Base-by-base conservation (phyloP, 371 early-diverging fungal genomes). In the Gilbertella persicaria region DNA sequence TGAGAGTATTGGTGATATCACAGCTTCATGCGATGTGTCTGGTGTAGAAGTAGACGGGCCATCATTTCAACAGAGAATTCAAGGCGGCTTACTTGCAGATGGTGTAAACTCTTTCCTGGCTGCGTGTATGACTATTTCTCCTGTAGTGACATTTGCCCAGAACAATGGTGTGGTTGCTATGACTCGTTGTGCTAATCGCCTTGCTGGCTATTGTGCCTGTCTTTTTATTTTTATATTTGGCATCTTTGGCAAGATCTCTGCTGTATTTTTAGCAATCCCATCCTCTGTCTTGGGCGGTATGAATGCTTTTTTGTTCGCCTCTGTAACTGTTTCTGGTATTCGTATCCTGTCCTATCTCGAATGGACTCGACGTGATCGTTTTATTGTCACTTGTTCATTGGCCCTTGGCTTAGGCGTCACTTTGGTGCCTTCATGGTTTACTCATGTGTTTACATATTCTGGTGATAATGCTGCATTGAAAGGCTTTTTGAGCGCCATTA, bases 321-420 rank as follows among this genome's bases (percentile, higher is more conserved):
- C 70, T 19, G 85, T 85, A 14, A 75, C 80, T 5, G 83, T 81
- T 6, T 79, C 85, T 9, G 85, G 85, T 56, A 80, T 85, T 26
- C 80, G 83, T 62, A 85, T 85, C 35, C 61, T 85, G 41, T 72
- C 83, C 10, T 82, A 79, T 64, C 48, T 83, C 50, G 54, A 71
- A 17, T 85, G 84, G 85, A 83, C 85, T 4, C 72, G 86, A 41
- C 84, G 86, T 19, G 84, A 84, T 53, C 71, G 86, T 12, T 80
- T 85, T 52, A 84, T 85, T 57, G 76, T 76, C 10, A 78, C 81
- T 6, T 63, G 64, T 14, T 57, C 78, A 4, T 56, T 77, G 28
- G 64, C 74, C 0, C 52, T 86, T 45, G 86, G 84, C 2, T 41
- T 86, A 42, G 87, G 87, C 19, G 78, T 78, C 2, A 67, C 74